Evolutionary conservation across 371 early-diverging fungal genomes (phyloP), one percentile per base, ranked within the genome.

Genomic region (Umbelopsis sp.): DNA sequence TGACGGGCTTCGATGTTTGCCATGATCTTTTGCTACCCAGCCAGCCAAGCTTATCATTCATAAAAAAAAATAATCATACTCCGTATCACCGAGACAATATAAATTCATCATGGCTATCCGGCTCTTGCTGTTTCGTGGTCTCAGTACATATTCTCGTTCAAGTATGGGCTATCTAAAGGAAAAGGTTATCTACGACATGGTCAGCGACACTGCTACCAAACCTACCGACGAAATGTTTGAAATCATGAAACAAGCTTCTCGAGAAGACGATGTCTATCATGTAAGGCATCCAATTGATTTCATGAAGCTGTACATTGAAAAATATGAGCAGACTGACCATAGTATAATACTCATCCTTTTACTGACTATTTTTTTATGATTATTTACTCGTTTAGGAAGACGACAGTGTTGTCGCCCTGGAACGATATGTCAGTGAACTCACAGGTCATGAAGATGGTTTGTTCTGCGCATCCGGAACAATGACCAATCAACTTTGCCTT

Each of bases 231-330:
- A 82, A 16, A 96, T 97, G 96, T 88, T 90, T 69, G 81, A 87
- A 8, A 85, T 88, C 20, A 95, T 96, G 95, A 79, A 86, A 62
- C 45, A 71, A 9, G 90, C 94, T 3, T 81, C 85, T 0, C 87
- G 91, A 18, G 95, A 95, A 16, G 97, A 96, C 75, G 96, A 96
- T 79, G 96, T 96, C 5, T 94, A 86, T 67, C 84, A 81, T 44
- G 94, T 89, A 76, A 73, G 67, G 63, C 63, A 45, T 18, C 44
- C 2, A 41, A 25, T 44, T 51, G 25, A 22, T 22, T 53, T 44
- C 11, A 50, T n/a, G 14, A 12, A 25, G 29, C 29, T 57, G 29
- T 4, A 5, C 29, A 29, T 29, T 29, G 9, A 18, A 63, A 63
- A 35, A 41, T 41, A 12, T 41, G 41, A 41, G 10, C 38, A 38